Conservation (phyloP, 2,329 filamentous ascomycete genomes). For the Hysterium pulicare region DNA sequence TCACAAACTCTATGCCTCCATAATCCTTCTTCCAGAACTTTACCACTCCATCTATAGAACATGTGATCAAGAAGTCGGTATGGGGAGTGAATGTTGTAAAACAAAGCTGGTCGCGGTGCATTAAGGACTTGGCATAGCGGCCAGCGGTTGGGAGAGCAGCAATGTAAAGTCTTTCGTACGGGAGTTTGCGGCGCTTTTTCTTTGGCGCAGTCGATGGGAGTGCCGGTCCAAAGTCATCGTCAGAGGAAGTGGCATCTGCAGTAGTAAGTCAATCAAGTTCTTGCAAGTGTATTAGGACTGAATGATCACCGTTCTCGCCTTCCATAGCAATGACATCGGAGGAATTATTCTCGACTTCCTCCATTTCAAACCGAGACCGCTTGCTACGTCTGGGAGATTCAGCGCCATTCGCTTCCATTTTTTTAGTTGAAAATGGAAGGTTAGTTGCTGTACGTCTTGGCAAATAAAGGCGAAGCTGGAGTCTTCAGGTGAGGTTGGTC, state of each 20-base stretch:
- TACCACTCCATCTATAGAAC: conserved; percentile 89
- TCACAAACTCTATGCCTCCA: conserved; percentile 92
- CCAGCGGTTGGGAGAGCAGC: conserved; percentile 77
- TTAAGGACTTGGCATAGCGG: conserved; percentile 91
- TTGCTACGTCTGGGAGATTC: conserved; percentile 13
- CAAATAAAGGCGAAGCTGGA: neutral
- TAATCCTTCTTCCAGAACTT: conserved; percentile 99
- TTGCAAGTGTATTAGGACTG: conserved; percentile 11
- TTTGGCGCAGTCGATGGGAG: conserved; percentile 76
- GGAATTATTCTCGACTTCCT: conserved; percentile 16
- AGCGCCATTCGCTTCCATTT: neutral
- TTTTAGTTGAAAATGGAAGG: neutral
- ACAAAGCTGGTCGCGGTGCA: conserved; percentile 94
- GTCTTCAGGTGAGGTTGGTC: neutral
- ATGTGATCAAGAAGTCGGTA: conserved; percentile 94
- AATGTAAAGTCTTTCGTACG: conserved; percentile 93
- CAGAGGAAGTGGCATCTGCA: conserved; percentile 64
- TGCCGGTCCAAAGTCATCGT: conserved; percentile 88
- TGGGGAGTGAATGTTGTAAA: conserved; percentile 85
- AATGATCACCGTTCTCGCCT: too few relatives aligned
- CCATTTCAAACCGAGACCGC: conserved; percentile 20
- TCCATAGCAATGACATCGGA: too few relatives aligned
- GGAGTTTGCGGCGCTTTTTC: conserved; percentile 87
- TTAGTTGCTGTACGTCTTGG: neutral
- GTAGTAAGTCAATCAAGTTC: conserved; percentile 10